Percentiles rank a stretch among this genome's conserved stretches.
Evolutionary conservation across 1,139 yeast genomes (phyloP).

Genomic region (Blastobotrys buckinghamii): DNA sequence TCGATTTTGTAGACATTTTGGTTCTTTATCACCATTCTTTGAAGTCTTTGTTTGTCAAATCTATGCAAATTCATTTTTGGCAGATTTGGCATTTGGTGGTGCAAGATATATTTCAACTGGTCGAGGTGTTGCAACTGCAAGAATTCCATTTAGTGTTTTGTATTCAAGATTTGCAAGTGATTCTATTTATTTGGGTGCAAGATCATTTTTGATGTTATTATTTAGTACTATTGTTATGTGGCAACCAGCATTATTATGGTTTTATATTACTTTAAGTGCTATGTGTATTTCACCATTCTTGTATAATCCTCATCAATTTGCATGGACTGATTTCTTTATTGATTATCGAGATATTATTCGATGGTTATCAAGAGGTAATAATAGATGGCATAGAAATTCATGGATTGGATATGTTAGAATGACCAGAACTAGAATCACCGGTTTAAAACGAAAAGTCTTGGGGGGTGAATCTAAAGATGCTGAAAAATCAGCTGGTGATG

Average conservation of each 20-base stretch:
- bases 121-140: conserved; percentile 98
- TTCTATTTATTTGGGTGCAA: conserved; percentile 93
- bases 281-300: conserved; percentile 90
- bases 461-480: conserved; percentile 90
- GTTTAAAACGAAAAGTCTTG: conserved; percentile 85
- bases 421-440: conserved; percentile 94
- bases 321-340: conserved; percentile 98
- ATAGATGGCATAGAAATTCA: conserved; percentile 98
- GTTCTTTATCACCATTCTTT: conserved; percentile 90
- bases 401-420: conserved; percentile 98
- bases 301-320: conserved; percentile 97
- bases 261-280: conserved; percentile 93
- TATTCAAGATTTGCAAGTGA: conserved; percentile 97
- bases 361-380: conserved; percentile 98
- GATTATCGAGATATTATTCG: conserved; percentile 98
- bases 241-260: conserved; percentile 97
- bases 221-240: conserved; percentile 92
- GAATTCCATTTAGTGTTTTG: conserved; percentile 93
- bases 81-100: conserved; percentile 97
- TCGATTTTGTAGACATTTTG: conserved; percentile 84
- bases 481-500: conserved; percentile 93
- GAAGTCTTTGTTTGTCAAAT: conserved; percentile 99
- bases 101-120: conserved; percentile 99
- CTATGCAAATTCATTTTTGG: conserved; percentile 82
- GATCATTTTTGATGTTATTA: conserved; percentile 80